Evolutionary conservation across 2,329 filamentous ascomycete genomes (phyloP), one percentile per base, ranked within the genome.

Genomic region (Endoconidiophora laricicola): DNA sequence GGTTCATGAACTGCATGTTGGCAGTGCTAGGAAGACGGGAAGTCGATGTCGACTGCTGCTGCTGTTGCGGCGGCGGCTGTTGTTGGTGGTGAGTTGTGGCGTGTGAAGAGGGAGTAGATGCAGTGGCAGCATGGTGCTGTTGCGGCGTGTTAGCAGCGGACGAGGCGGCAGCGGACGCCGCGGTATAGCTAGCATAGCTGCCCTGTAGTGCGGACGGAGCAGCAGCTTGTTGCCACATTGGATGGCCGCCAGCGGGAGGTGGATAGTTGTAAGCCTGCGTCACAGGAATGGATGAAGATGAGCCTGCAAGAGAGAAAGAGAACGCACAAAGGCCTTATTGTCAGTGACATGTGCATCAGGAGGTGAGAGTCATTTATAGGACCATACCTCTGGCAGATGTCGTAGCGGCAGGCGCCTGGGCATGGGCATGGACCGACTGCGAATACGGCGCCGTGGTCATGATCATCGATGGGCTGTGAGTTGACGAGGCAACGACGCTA

Each of bases 301-400:
- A 49, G 47, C 47, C 47, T 49, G 47, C n/a, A 48, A 40, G 14
- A 12, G 24, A 23, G 23, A 22, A 37, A 36, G 23, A 36, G 43
- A 36, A n/a, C 29, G 23, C 14, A 49, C 20, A 20, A 44, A 20
- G n/a, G 24, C 24, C 18, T 14, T 29, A 44, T 18, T 37, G 41
- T 52, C 46, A 52, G 50, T 44, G 76, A 60, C 82, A 75, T 65
- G 63, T 36, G 38, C 26, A 49, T 49, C 47, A 64, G 57, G 62
- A 77, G 66, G 60, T 57, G 55, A 59, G 49, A 56, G 50, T 69
- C 47, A 41, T 50, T 46, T 44, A 50, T 66, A 79, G 76, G 55
- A 76, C 74, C 66, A 82, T 79, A 60, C 75, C 73, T 65, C 83
- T 78, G 63, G 86, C 78, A 22, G 70, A 79, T 22, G 85, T 81